Base-by-base conservation (phyloP, 1,284 basidiomycete genomes). In the Marasmius sp. region DNA sequence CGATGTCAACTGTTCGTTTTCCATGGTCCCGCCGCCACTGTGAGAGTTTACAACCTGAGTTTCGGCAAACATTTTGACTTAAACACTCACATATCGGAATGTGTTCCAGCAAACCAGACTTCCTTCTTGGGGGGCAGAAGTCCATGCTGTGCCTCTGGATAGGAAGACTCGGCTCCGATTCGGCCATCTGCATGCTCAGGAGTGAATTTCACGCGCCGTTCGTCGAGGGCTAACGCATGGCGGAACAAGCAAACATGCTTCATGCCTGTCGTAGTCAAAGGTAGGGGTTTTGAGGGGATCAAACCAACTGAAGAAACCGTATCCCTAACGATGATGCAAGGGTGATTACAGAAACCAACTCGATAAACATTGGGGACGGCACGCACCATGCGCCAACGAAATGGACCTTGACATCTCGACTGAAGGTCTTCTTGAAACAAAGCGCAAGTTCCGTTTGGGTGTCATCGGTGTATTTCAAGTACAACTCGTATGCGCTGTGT, bases 311-410 rank as follows among this genome's bases (percentile, higher is more conserved):
- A 72, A 11, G 71, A 70, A 1, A 71, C 70, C 7, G 70, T 71
- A 61, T 72, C 70, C 70, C 70, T 72, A 51, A 43, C n/a, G n/a
- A n/a, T n/a, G n/a, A n/a, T n/a, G n/a, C n/a, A n/a, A n/a, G n/a
- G n/a, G n/a, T n/a, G n/a, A n/a, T n/a, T n/a, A n/a, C n/a, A n/a
- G n/a, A n/a, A n/a, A n/a, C n/a, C n/a, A n/a, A n/a, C n/a, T n/a
- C n/a, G n/a, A n/a, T n/a, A n/a, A n/a, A n/a, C n/a, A n/a, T n/a
- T n/a, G n/a, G n/a, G n/a, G n/a, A n/a, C n/a, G n/a, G n/a, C n/a
- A n/a, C n/a, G n/a, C n/a, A 78, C 77, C 78, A 79, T 4, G 64
- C 75, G n/a, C 77, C 77, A 8, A 78, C 64, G 56, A 76, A 79
- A 64, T 77, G 77, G 1, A 77, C 69, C 37, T 61, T 61, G 1